These are phyloP conservation scores for Tephrocybe sp. DNA, from an alignment of 768 basidiomycete genomes.

Conservation along the genomic window DNA sequence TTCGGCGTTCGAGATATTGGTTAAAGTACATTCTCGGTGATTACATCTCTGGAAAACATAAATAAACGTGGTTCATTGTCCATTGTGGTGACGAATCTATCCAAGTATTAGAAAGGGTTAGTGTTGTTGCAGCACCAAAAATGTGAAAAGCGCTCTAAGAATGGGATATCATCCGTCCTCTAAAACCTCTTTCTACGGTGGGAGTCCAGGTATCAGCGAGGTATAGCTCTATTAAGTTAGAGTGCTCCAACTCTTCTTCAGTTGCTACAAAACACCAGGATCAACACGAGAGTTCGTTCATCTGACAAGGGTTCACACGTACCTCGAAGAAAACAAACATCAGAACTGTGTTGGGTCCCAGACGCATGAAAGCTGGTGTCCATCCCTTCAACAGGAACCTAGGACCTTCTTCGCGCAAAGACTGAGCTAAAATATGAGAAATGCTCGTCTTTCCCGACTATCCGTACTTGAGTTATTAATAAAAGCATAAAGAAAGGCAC, in stretches of 20 bases:
- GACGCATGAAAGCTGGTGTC: conserved; percentile 83
- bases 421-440: conserved; percentile 51
- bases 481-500: background rate
- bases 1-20: background rate
- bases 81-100: background rate
- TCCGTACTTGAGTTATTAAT: conserved; percentile 5
- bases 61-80: conserved; percentile 6
- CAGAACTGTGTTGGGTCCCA: conserved; percentile 81
- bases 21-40: conserved; percentile 3
- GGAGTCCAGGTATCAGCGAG: background rate
- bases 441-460: conserved; percentile 52
- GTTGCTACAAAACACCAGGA: conserved; percentile 47
- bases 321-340: conserved; percentile 88
- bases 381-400: conserved; percentile 85
- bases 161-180: conserved; percentile 1
- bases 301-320: conserved; percentile 8
- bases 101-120: conserved; percentile 2
- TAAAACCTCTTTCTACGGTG: conserved; percentile 2
- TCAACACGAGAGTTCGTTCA: background rate
- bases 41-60: conserved; percentile 7
- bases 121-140: background rate
- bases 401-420: conserved; percentile 70
- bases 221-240: conserved; percentile 11
- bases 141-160: background rate
- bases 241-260: conserved; percentile 59